A percentile compares a stretch with the other conserved stretches of the same genome.
These are phyloP conservation scores for Tausonia pullulans DNA, from an alignment of 1,284 basidiomycete species.

Conservation along the genomic window DNA sequence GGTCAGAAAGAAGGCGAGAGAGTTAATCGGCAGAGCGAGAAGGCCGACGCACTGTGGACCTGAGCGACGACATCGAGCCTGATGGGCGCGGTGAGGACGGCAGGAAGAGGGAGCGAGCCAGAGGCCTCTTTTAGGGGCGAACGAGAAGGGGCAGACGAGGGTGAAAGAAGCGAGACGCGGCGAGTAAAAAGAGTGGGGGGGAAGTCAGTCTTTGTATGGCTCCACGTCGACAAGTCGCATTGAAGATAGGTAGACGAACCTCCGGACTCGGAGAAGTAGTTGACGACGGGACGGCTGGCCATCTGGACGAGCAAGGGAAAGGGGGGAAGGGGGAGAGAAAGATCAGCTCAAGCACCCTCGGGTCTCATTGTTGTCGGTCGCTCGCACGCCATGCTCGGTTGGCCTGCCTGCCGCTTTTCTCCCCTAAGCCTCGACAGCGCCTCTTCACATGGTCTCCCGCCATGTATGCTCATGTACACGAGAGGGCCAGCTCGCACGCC, in stretches of 20 bases:
- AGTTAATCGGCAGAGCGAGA: not conserved
- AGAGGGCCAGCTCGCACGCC: no score
- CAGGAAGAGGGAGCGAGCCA: conserved; percentile 82
- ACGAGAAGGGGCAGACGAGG: not conserved
- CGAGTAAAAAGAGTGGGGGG: not conserved
- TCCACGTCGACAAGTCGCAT: not conserved
- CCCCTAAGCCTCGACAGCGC: no score
- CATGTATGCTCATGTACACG: no score
- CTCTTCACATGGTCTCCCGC: no score
- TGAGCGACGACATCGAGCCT: conserved; percentile 95
- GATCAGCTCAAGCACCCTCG: no score
- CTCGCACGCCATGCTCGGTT: no score
- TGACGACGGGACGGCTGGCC: conserved; percentile 60
- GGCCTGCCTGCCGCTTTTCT: no score
- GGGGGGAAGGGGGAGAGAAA: no score
- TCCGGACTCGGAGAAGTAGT: conserved; percentile 63
- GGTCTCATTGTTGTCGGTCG: no score
- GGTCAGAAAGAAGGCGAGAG: not conserved
- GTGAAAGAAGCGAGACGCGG: not conserved
- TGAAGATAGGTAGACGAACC: conserved; percentile 38
- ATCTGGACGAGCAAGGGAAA: no score
- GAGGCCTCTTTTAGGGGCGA: conserved; percentile 53
- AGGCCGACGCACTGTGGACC: conserved; percentile 79
- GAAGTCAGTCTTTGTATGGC: not conserved
- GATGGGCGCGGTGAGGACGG: conserved; percentile 96